These are phyloP conservation scores for Saccharomycopsis lassenensis DNA, from an alignment of 805 yeast species.

Conservation along the genomic window DNA sequence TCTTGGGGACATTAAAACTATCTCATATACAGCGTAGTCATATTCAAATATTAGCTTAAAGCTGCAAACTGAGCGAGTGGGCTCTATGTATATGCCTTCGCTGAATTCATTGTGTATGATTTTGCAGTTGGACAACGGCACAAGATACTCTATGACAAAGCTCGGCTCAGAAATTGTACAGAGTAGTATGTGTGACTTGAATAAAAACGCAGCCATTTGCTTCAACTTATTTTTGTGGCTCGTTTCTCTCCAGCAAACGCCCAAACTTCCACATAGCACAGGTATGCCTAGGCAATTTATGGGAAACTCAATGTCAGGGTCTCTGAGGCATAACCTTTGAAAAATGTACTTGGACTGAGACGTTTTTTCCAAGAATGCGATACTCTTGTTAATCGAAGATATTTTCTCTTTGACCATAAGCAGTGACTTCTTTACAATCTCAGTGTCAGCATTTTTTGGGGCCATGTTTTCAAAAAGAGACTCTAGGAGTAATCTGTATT, in stretches of 20 bases:
- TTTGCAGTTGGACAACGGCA: slow-evolving; percentile 33
- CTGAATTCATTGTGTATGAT: slow-evolving; percentile 21
- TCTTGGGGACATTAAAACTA: slow-evolving; percentile 28
- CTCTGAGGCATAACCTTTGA: slow-evolving; percentile 1
- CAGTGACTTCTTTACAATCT: not conserved
- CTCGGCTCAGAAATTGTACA: slow-evolving; percentile 23
- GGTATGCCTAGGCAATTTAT: slow-evolving; percentile 39
- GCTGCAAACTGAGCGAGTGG: no score
- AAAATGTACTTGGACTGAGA: slow-evolving; percentile 1
- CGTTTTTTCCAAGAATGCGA: not conserved
- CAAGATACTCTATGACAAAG: slow-evolving; percentile 32
- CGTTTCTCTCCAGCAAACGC: slow-evolving; percentile 29
- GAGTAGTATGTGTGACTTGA: slow-evolving; percentile 40
- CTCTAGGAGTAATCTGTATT: slow-evolving; percentile 10
- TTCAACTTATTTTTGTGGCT: slow-evolving; percentile 14
- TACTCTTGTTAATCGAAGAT: slow-evolving; percentile 4
- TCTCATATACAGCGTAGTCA: slow-evolving; percentile 32
- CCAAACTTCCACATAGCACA: slow-evolving; percentile 33
- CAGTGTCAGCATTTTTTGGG: not conserved
- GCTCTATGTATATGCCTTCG: slow-evolving; percentile 24
- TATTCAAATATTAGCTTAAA: slow-evolving; percentile 40
- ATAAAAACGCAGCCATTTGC: slow-evolving; percentile 31
- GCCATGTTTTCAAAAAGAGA: slow-evolving; percentile 4
- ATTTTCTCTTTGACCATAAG: slow-evolving; percentile 4
- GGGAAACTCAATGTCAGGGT: slow-evolving; percentile 22